Evolutionary conservation across 2,329 filamentous ascomycete species (phyloP), one percentile per base, ranked within the genome.

Genomic region (Alternaria ethzedia): DNA sequence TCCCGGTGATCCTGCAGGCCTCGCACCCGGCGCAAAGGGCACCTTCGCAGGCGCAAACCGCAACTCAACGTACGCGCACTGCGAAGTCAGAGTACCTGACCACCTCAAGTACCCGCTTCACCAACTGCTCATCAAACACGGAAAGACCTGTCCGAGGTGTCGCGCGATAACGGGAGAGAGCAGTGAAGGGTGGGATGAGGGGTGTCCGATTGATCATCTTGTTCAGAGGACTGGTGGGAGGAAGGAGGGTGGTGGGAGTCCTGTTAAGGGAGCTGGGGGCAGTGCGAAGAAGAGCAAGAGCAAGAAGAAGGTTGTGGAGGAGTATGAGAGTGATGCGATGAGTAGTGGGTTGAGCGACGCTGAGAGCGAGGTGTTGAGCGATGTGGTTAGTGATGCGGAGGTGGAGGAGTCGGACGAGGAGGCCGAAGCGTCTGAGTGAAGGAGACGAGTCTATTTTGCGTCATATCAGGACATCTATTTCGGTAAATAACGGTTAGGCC

Each of bases 191-290:
- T 93, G 91, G 89, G 83, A 88, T 4, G 81, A 88, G 15, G 86
- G 86, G 0, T 91, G 89, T 79, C 84, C 86, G 9, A 89, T 91
- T 73, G 89, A 90, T 55, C 86, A 90, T 73, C 75, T 90, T 36
- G 86, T 90, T 5, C 85, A 79, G 59, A 80, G 87, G 56, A 85
- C 82, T n/a, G 88, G 86, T 8, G 83, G 81, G 61, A 85, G 85
- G 69, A 87, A 87, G 71, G 82, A 78, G 21, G 56, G 11, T 15
- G 54, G 49, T 3, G 67, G 43, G 1, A 72, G 65, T 56, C 71
- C 70, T 6, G 54, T 26, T 3, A 73, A 74, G 36, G 62, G 45
- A 5, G 32, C 32, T 41, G 32, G 32, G 10, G 60, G 43, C 4
- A 70, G 55, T 10, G 65, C 58, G 1, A 71, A 69, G 57, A 75